Percentiles rank a stretch among this genome's conserved stretches.
Conservation (phyloP, 129 eudicot species). For the Artemisia argyi region DNA sequence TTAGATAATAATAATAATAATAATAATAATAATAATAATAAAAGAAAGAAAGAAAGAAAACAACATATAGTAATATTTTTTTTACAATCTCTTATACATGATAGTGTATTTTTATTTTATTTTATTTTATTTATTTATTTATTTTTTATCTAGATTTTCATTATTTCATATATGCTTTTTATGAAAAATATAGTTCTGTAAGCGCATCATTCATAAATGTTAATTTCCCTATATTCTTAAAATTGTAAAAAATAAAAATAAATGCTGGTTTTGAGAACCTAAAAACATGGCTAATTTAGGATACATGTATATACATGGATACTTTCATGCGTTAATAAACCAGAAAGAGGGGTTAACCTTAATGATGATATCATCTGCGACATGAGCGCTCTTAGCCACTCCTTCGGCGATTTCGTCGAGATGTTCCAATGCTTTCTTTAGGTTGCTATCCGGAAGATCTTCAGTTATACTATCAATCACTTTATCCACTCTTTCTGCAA, state of each 20-base stretch:
- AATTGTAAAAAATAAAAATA: too few relatives aligned
- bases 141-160: neutral
- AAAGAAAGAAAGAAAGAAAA: neutral
- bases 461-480: constrained; percentile 38
- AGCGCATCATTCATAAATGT: neutral
- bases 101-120: too few relatives aligned
- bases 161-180: neutral
- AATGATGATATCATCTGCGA: constrained; percentile 33
- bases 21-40: too few relatives aligned
- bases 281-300: too few relatives aligned
- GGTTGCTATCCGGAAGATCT: constrained; percentile 40
- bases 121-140: too few relatives aligned
- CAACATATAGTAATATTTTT: too few relatives aligned
- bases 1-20: too few relatives aligned
- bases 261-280: neutral
- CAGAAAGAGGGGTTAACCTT: constrained; percentile 15
- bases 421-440: constrained; percentile 26
- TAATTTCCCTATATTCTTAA: neutral
- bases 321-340: neutral
- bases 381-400: constrained; percentile 36
- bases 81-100: neutral
- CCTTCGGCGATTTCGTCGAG: constrained; percentile 39
- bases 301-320: neutral
- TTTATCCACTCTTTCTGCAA: constrained; percentile 40
- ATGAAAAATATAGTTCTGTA: neutral